Evolutionary conservation across 1,139 yeast species (phyloP), one percentile per base, ranked within the genome.

Genomic region (Taphrina populina): DNA sequence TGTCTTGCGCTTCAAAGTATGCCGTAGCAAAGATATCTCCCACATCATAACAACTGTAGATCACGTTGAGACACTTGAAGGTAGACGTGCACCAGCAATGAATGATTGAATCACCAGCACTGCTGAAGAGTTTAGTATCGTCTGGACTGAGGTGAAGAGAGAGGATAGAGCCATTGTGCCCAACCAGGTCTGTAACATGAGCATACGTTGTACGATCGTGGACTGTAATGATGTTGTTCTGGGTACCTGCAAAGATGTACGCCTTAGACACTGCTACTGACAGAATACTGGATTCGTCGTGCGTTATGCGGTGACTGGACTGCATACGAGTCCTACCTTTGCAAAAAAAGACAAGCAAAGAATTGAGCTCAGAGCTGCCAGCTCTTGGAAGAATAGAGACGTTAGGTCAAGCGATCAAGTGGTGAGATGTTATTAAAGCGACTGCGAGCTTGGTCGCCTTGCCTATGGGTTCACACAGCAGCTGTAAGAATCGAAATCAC

Each of bases 11-110:
- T 19, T 80, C 80, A 27, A 83, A 77, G 81, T 94, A 88, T 3
- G 82, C 78, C 30, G 92, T 71, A 3, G 95, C 84, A 67, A 92
- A 90, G 17, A 92, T 84, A 68, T 92, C 98, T 40, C 98, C 98
- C 52, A 92, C 84, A 70, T 92, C 98, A 41, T 85, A 78, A 15
- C 84, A 70, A 0, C 95, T 84, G 67, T 92, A 92, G 8, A 90
- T 79, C 0, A 95, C 83, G 64, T 84, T 82, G 41, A 72, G 76
- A 40, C 67, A 69, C n/a, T 58, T 55, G 41, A 66, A 57, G 6
- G 62, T 60, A 62, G 70, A 65, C 27, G 86, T 71, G 59, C 83
- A 81, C 94, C 96, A 92, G 0, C 88, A 82, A 65, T 88, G 84
- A 29, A 92, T 84, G 49, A 90, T 72, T 1, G 96, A 88, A 67